Evolutionary conservation across 2,329 filamentous ascomycete species (phyloP).

Genomic region (Colletotrichum somersetense): DNA sequence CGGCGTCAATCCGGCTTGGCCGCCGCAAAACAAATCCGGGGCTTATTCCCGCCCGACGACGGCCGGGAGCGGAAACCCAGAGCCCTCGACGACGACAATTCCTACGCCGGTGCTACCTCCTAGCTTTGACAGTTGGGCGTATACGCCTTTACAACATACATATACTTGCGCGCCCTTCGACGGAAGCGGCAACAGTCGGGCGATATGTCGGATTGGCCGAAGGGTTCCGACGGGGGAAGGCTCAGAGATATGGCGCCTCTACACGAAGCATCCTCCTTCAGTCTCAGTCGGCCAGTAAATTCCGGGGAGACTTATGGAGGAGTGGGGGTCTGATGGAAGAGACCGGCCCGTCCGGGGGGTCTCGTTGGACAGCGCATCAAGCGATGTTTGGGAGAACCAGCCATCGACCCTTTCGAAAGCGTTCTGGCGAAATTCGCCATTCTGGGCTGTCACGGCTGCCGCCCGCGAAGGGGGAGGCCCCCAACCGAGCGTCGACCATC

Average conservation of each 20-base stretch:
- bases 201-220: constrained; percentile 19
- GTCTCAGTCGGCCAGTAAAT: neutral
- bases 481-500: neutral
- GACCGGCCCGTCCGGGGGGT: neutral
- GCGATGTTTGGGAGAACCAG: neutral
- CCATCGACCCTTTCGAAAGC: neutral
- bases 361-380: neutral
- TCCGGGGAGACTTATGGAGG: neutral
- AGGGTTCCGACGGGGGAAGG: neutral
- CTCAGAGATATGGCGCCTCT: neutral
- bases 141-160: constrained; percentile 1
- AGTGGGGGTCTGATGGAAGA: neutral
- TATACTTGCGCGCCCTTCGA: neutral
- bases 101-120: neutral
- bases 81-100: neutral
- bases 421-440: neutral
- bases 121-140: neutral
- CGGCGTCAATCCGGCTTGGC: neutral
- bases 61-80: constrained; percentile 14
- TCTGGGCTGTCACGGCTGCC: neutral
- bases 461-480: neutral
- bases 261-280: neutral
- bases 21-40: neutral
- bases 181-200: neutral
- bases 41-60: constrained; percentile 29